phyloP scores from a whole-genome alignment of 2,329 filamentous ascomycete species.

The Phaeosphaeriaceae sp. region DNA sequence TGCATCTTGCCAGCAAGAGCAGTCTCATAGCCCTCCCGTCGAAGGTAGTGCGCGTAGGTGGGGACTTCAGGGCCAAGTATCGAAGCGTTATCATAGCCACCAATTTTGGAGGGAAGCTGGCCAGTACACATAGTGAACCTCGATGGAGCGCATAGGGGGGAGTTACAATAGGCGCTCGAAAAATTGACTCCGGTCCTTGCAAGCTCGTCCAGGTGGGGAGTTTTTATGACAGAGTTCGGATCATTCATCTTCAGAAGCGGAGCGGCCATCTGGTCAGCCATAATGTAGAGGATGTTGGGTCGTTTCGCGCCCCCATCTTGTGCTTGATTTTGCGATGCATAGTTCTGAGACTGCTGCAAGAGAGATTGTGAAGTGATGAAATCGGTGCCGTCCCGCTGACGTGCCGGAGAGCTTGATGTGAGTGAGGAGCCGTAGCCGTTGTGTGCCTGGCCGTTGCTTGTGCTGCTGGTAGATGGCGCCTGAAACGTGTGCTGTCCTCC shows the following conservation, averaged over 20 bases:
- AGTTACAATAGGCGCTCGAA: conserved; percentile 92
- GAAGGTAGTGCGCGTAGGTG: conserved; percentile 91
- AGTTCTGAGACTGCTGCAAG: conserved; percentile 30
- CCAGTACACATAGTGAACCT: conserved; percentile 95
- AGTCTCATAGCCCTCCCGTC: conserved; percentile 85
- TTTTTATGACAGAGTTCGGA: conserved; percentile 85
- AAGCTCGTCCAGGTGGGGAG: conserved; percentile 84
- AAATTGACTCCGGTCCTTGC: conserved; percentile 86
- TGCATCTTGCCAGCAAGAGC: conserved; percentile 96
- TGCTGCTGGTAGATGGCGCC: conserved; percentile 12
- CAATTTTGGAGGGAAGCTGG: conserved; percentile 88
- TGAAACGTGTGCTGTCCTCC: conserved; percentile 22
- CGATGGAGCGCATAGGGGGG: conserved; percentile 88
- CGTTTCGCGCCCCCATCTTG: conserved; percentile 42
- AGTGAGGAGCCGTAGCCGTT: conserved; percentile 17
- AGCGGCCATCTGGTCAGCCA: conserved; percentile 94
- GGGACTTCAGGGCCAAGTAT: conserved; percentile 84
- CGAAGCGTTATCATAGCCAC: conserved; percentile 88
- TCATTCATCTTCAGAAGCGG: conserved; percentile 94
- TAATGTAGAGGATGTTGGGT: conserved; percentile 89
- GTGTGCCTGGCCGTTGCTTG: conserved; percentile 17
- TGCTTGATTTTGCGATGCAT: conserved; percentile 23
- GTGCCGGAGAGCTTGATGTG: conserved; percentile 15
- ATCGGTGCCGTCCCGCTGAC: conserved; percentile 22
- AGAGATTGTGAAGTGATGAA: conserved; percentile 40